phyloP scores from a whole-genome alignment of 2,329 filamentous ascomycete species.

The Aspergillus spinulosporus region DNA sequence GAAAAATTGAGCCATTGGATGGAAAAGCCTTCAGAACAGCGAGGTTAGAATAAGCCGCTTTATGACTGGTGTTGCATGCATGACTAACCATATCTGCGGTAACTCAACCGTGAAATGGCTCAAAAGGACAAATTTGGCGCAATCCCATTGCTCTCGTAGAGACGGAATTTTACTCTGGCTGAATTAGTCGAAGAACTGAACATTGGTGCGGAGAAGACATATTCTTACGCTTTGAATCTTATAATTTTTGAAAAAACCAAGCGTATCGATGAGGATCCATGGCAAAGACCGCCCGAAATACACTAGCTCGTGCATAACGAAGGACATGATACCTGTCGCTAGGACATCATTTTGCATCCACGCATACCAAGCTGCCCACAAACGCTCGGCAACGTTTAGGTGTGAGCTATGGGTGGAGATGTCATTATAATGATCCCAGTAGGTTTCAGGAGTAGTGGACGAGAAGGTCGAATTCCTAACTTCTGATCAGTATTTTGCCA shows the following conservation, averaged over 20 bases:
- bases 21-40: constrained; percentile 68
- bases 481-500: constrained; percentile 3
- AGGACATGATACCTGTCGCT: constrained; percentile 96
- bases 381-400: constrained; percentile 79
- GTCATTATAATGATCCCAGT: constrained; percentile 66
- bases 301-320: constrained; percentile 87
- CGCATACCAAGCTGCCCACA: constrained; percentile 98
- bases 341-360: constrained; percentile 98
- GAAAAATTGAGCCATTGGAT: constrained; percentile 90
- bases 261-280: constrained; percentile 87
- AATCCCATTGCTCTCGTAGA: constrained; percentile 90
- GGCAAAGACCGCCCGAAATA: constrained; percentile 92
- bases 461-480: constrained; percentile 49
- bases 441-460: constrained; percentile 53
- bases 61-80: neutral
- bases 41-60: neutral
- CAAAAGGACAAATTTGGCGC: constrained; percentile 86
- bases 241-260: constrained; percentile 86
- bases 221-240: constrained; percentile 82
- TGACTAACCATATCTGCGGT: constrained; percentile 81
- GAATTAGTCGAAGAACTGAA: neutral
- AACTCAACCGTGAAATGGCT: constrained; percentile 98
- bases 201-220: too few relatives aligned
- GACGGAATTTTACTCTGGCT: constrained; percentile 78
- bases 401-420: constrained; percentile 75